Base-by-base conservation (phyloP, 306 rosid genomes). In the Abrus precatorius region DNA sequence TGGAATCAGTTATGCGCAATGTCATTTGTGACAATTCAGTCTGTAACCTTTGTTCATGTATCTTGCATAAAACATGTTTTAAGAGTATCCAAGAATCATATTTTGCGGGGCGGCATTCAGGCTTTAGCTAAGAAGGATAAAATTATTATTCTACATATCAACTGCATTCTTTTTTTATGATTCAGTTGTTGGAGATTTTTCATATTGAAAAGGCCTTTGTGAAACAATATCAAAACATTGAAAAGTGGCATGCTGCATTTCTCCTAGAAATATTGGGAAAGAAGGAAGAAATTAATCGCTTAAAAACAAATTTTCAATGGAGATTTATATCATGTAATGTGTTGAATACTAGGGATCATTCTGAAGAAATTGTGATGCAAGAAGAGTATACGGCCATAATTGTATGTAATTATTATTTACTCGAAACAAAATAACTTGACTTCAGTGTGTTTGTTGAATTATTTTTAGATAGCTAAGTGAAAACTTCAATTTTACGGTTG, bases 71-170 rank as follows among this genome's bases (percentile, higher is more conserved):
- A 32, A 61, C 7, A 12, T 57, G 40, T 50, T 57, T 48, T 6
- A 56, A 48, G 47, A 30, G 43, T 6, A 57, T 20, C 12, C 29
- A 56, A 29, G 13, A 66, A 41, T n/a, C 41, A 50, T 38, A 8
- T 69, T 43, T 54, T 45, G 14, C n/a, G 3, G 77, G 55, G 55
- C n/a, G 29, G 65, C 9, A 76, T 50, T 69, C 28, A 50, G 76
- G 61, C 76, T 50, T 50, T 29, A 20, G 59, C 13, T 33, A 29
- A 52, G 33, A 69, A 40, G 40, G 78, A 30, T 32, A 38, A 49
- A 27, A 30, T 40, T 67, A 40, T 53, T 53, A 8, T 28, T 40
- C 53, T 77, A 7, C 27, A 40, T 20, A 33, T 53, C 20, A 13
- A 3, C 4, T 41, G 9, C 74, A 20, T 76, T 45, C 50, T 2